Evolutionary conservation across 1,284 basidiomycete genomes (phyloP).

Genomic region (Ustilago sp.): DNA sequence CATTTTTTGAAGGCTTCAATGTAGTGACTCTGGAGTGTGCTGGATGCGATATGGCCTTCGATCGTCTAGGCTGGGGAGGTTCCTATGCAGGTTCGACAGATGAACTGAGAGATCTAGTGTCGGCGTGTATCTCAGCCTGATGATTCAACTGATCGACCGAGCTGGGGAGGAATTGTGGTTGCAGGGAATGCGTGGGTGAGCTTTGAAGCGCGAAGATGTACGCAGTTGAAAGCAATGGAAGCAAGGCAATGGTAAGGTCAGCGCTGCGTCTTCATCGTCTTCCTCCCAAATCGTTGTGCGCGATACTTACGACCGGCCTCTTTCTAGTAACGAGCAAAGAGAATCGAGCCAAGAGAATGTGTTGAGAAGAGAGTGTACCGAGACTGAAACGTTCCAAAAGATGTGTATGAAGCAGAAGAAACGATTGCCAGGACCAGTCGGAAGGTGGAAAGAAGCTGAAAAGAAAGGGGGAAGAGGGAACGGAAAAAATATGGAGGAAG

Average conservation of each 20-base stretch:
- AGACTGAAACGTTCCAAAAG: conserved; percentile 9
- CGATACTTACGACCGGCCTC: conserved; percentile 41
- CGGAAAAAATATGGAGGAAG: conserved; percentile 18
- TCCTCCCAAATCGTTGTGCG: neutral
- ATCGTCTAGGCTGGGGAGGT: neutral
- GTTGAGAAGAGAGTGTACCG: conserved; percentile 12
- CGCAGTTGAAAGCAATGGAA: neutral
- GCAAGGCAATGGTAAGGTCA: neutral
- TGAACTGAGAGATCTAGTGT: neutral
- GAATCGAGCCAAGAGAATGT: conserved; percentile 17
- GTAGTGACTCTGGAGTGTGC: neutral
- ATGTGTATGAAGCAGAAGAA: neutral
- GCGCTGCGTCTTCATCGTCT: neutral
- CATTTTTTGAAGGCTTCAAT: conserved; percentile 20
- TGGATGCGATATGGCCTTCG: neutral
- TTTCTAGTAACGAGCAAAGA: neutral
- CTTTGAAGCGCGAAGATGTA: neutral
- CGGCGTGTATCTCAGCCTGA: neutral
- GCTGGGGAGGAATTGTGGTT: neutral
- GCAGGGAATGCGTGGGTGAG: neutral
- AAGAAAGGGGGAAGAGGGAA: conserved; percentile 9
- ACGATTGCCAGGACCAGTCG: conserved; percentile 33
- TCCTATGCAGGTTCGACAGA: neutral
- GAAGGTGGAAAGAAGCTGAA: conserved; percentile 15
- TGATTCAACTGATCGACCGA: neutral